phyloP scores from a whole-genome alignment of 371 early-diverging fungal genomes.

The Rhizopus stolonifer region DNA sequence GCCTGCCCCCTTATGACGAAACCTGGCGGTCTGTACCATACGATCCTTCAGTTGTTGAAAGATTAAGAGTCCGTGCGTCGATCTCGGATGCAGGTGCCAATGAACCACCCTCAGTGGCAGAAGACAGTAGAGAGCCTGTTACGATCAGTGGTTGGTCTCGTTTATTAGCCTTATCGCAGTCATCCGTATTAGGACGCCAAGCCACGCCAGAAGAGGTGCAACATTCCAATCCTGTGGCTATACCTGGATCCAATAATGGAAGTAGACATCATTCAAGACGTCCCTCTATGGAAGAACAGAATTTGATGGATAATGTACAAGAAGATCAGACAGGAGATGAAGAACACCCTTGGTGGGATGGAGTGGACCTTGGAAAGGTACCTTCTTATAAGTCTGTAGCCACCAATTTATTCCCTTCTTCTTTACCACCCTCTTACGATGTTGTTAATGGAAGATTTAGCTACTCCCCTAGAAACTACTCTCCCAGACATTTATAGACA shows the following conservation, averaged over 20 bases:
- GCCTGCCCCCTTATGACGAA: slow-evolving; percentile 28
- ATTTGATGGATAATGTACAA: no score
- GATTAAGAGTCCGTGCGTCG: slow-evolving; percentile 7
- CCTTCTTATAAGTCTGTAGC: slow-evolving; percentile 41
- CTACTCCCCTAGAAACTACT: not conserved
- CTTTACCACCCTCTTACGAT: slow-evolving; percentile 42
- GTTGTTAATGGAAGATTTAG: not conserved
- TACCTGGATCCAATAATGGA: slow-evolving; percentile 16
- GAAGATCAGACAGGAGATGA: not conserved
- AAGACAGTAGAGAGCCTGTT: slow-evolving; percentile 2
- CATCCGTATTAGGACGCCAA: slow-evolving; percentile 2
- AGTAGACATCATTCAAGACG: slow-evolving; percentile 21
- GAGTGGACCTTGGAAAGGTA: slow-evolving; percentile 40
- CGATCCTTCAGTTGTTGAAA: slow-evolving; percentile 16
- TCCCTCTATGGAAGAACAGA: slow-evolving; percentile 14
- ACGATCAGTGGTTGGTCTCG: slow-evolving; percentile 22
- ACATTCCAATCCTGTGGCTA: slow-evolving; percentile 12
- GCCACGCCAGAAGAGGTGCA: not conserved
- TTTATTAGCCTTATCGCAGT: slow-evolving; percentile 10
- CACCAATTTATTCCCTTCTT: slow-evolving; percentile 29
- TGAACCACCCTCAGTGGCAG: not conserved
- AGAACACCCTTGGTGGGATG: slow-evolving; percentile 36
- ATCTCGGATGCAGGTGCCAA: slow-evolving; percentile 6
- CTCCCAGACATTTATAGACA: not conserved
- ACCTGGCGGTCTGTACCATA: slow-evolving; percentile 24